A percentile compares a stretch with the other conserved stretches of the same genome.
Evolutionary conservation across 495 filamentous ascomycete species (phyloP).

Genomic region (Penicillium nucicola): DNA sequence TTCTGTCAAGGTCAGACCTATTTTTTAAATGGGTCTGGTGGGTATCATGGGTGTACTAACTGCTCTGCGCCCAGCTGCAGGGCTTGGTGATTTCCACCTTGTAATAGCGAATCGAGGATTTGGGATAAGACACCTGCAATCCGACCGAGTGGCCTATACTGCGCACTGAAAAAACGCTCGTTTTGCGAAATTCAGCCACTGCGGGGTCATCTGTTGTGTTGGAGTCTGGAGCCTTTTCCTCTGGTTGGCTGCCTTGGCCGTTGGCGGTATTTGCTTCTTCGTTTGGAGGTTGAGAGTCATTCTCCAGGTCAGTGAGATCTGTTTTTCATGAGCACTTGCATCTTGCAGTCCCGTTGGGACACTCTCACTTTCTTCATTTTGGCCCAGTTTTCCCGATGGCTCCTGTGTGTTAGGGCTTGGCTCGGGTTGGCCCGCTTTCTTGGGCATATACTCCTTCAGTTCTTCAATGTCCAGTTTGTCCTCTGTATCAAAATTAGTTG

Average conservation of each 20-base stretch:
- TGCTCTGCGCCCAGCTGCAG: conserved; percentile 1
- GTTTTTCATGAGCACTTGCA: too few species aligned
- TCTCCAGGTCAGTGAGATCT: too few species aligned
- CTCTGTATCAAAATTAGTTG: conserved; percentile 1
- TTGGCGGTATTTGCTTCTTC: neutral
- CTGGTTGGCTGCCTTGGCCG: neutral
- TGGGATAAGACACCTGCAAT: conserved; percentile 4
- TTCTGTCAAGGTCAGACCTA: neutral
- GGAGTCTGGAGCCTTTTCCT: neutral
- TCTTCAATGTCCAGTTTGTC: conserved; percentile 6
- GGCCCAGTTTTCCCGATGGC: too few species aligned
- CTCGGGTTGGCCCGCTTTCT: too few species aligned
- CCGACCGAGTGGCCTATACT: conserved; percentile 11
- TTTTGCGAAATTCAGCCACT: conserved; percentile 1
- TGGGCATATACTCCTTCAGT: neutral
- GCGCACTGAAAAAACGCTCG: neutral
- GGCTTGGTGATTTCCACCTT: conserved; percentile 14
- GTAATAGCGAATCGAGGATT: conserved; percentile 5
- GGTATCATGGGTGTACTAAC: neutral
- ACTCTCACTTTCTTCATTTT: too few species aligned
- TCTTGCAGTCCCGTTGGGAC: too few species aligned
- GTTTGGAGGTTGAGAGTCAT: neutral
- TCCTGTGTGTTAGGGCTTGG: too few species aligned
- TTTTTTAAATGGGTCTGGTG: neutral
- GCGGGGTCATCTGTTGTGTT: neutral